These are phyloP conservation scores for Dalechampia spathulata DNA, from an alignment of 441 rosid genomes.

Conservation along the genomic window DNA sequence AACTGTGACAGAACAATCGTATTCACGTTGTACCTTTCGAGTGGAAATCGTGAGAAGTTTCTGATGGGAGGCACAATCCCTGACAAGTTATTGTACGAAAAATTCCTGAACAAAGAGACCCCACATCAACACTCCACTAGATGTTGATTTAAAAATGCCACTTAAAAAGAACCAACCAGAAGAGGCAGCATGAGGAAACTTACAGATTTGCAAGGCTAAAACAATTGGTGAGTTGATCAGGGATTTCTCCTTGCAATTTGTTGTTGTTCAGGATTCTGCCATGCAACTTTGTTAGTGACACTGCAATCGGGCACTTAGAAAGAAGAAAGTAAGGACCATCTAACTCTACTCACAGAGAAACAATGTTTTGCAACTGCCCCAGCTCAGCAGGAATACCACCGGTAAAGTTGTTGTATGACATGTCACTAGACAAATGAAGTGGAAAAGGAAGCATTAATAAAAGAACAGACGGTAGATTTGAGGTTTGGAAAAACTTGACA, in stretches of 20 bases:
- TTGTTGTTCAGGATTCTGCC: slow-evolving; percentile 73
- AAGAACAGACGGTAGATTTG: too few relatives aligned
- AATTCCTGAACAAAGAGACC: slow-evolving; percentile 33
- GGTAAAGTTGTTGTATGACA: slow-evolving; percentile 60
- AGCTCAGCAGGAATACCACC: slow-evolving; percentile 70
- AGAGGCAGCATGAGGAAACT: slow-evolving; percentile 1
- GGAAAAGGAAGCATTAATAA: not conserved
- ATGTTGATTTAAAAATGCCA: too few relatives aligned
- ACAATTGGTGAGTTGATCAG: slow-evolving; percentile 73
- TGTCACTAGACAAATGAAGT: slow-evolving; percentile 37
- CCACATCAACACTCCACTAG: not conserved
- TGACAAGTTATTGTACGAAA: slow-evolving; percentile 81
- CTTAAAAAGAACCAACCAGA: not conserved
- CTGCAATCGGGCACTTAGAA: not conserved
- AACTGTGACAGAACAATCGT: too few relatives aligned
- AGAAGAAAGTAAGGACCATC: not conserved
- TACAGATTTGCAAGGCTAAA: slow-evolving; percentile 66
- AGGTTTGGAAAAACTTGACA: too few relatives aligned
- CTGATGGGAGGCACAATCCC: slow-evolving; percentile 56
- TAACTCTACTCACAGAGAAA: slow-evolving; percentile 51
- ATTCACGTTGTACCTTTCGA: slow-evolving; percentile 42
- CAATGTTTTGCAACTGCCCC: slow-evolving; percentile 78
- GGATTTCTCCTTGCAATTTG: slow-evolving; percentile 64
- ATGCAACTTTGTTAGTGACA: not conserved
- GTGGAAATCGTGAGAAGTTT: slow-evolving; percentile 60